These are phyloP conservation scores for Gossypium aridum DNA, from an alignment of 441 rosid genomes.

Conservation along the genomic window DNA sequence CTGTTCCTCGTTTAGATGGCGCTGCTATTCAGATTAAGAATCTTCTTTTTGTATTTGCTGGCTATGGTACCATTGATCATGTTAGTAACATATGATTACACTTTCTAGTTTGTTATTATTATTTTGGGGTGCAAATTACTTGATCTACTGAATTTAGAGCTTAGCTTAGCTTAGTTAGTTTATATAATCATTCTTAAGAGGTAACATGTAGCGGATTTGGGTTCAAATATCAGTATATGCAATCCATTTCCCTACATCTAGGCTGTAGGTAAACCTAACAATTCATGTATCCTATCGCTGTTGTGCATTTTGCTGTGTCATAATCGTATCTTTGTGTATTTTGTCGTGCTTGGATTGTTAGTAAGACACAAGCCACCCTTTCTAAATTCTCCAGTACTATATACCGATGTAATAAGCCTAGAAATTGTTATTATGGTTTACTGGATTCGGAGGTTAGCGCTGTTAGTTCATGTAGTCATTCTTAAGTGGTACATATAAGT, in stretches of 20 bases:
- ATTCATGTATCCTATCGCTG: no score
- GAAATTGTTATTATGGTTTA: neutral
- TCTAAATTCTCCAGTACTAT: neutral
- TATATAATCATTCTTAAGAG: neutral
- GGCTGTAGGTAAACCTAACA: no score
- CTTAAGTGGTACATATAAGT: neutral
- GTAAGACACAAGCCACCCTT: neutral
- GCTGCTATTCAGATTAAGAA: slow-evolving; percentile 81
- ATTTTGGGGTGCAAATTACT: neutral
- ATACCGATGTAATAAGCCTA: neutral
- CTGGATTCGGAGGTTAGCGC: neutral
- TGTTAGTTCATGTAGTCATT: neutral
- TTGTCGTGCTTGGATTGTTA: no score
- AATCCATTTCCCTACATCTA: neutral
- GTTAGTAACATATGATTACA: neutral
- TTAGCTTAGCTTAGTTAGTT: neutral
- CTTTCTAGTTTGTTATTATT: neutral
- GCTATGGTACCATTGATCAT: slow-evolving; percentile 32
- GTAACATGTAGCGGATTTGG: neutral
- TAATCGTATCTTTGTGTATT: neutral
- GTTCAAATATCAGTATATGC: neutral
- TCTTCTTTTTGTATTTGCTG: slow-evolving; percentile 79
- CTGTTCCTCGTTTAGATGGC: slow-evolving; percentile 92
- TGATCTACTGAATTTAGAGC: neutral
- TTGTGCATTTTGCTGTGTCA: no score